Conservation (phyloP, 2,329 filamentous ascomycete species). For the Geosmithia morbida region DNA sequence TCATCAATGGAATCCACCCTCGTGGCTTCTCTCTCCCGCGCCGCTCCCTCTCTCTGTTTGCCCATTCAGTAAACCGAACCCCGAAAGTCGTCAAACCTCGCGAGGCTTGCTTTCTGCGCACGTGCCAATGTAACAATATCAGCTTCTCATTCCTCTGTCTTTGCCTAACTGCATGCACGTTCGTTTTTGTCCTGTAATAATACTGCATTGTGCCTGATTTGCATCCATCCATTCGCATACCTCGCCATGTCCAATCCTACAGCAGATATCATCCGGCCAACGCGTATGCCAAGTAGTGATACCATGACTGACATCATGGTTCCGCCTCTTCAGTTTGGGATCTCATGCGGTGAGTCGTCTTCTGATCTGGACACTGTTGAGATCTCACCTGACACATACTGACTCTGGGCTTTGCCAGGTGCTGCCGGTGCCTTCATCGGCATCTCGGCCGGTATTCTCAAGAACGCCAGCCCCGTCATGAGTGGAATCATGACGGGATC, state of each 20-base stretch:
- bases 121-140: no score
- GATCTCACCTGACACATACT: background rate
- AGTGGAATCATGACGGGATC: constrained; percentile 60
- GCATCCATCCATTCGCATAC: background rate
- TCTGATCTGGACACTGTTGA: background rate
- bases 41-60: no score
- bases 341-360: constrained; percentile 33
- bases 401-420: constrained; percentile 24
- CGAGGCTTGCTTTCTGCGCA: no score
- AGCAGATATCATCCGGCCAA: background rate
- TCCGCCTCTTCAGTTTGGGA: constrained; percentile 43
- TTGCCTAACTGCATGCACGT: no score
- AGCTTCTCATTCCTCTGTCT: no score
- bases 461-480: constrained; percentile 50
- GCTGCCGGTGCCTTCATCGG: constrained; percentile 48
- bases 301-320: constrained; percentile 21
- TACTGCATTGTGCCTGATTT: no score
- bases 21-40: background rate
- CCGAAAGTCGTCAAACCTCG: background rate
- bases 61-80: background rate
- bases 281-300: background rate
- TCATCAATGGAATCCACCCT: background rate
- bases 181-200: no score
- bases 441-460: constrained; percentile 56
- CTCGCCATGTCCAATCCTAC: background rate